Percentiles rank a stretch among this genome's conserved stretches.
Conservation (phyloP, 2,329 filamentous ascomycete genomes). For the Ceratocystis albifundus region DNA sequence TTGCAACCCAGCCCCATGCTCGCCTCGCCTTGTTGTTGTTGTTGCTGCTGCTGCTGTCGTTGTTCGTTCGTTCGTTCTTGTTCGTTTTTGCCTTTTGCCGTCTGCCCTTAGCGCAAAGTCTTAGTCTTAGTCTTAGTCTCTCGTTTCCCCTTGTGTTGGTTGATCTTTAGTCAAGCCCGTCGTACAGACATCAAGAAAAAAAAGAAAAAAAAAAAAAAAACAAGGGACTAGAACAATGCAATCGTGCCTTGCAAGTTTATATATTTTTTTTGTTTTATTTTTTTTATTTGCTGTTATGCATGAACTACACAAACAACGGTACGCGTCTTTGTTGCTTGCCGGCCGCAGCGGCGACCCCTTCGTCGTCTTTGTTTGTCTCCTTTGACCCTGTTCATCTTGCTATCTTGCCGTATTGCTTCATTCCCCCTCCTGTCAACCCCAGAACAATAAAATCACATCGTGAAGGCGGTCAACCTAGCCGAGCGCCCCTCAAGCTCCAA, state of each 20-base stretch:
- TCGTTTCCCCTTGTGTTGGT: neutral
- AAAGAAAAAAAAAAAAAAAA: too few species aligned
- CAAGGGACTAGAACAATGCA: neutral
- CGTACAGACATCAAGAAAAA: neutral
- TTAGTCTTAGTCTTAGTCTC: too few species aligned
- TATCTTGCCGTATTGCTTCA: neutral
- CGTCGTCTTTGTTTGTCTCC: neutral
- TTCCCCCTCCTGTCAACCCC: neutral
- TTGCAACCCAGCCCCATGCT: neutral
- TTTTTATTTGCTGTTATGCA: constrained; percentile 6
- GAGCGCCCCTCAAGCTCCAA: too few species aligned
- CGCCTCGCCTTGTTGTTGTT: neutral
- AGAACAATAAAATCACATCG: neutral
- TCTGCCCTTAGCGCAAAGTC: neutral
- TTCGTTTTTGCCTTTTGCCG: too few species aligned
- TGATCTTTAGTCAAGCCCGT: neutral
- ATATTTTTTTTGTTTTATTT: too few species aligned
- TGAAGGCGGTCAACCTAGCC: neutral
- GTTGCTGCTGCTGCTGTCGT: neutral
- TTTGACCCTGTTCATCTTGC: neutral
- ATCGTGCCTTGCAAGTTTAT: neutral
- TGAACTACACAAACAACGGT: neutral
- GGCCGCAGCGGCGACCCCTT: too few species aligned
- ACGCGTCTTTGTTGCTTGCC: neutral
- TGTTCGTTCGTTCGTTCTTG: neutral